These are phyloP conservation scores for Globisporangium barbulae DNA, from an alignment of 352 stramenopile species.

Conservation along the genomic window DNA sequence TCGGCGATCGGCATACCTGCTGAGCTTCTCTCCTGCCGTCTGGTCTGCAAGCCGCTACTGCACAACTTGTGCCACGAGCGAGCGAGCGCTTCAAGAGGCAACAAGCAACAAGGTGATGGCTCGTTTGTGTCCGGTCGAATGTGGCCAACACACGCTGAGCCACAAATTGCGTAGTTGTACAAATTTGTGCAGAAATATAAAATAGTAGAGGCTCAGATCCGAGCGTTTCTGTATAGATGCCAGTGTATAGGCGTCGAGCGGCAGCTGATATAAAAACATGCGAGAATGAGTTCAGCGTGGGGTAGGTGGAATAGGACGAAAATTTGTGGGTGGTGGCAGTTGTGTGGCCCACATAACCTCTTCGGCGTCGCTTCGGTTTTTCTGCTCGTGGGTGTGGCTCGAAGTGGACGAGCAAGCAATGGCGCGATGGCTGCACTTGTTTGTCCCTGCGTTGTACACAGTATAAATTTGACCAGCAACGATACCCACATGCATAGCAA, in stretches of 20 bases:
- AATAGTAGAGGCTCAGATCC: background rate
- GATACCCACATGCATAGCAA: no score
- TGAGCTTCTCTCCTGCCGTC: background rate
- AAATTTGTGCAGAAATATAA: background rate
- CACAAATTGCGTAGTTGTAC: background rate
- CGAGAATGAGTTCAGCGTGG: conserved; percentile 1
- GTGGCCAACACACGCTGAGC: conserved; percentile 11
- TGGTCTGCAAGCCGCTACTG: background rate
- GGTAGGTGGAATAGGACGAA: background rate
- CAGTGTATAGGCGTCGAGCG: background rate
- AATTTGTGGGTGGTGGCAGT: background rate
- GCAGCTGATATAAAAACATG: background rate
- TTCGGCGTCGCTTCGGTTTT: background rate
- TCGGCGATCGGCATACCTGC: conserved; percentile 14
- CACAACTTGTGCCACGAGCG: background rate
- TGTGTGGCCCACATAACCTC: background rate
- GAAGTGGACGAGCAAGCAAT: background rate
- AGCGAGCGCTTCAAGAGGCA: conserved; percentile 1
- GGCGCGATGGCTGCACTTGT: background rate
- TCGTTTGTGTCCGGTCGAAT: background rate
- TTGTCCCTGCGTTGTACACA: background rate
- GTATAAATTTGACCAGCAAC: no score
- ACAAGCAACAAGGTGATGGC: background rate
- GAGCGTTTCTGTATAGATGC: background rate
- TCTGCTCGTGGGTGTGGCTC: background rate